A percentile compares a stretch with the other conserved stretches of the same genome.
Evolutionary conservation across 192 early-diverging fungal species (phyloP).

Genomic region (Oehlia diaphana): DNA sequence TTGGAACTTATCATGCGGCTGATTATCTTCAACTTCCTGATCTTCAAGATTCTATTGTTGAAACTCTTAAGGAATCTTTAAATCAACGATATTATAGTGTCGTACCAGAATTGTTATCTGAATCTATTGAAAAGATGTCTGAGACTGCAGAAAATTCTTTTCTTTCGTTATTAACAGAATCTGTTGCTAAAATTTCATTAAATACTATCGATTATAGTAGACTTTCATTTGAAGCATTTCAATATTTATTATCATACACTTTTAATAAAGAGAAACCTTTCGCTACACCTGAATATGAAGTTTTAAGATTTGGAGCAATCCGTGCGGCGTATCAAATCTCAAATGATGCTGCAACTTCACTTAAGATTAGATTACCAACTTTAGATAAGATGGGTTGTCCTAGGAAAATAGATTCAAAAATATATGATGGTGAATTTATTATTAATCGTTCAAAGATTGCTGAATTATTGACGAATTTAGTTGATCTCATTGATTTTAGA

Average conservation of each 20-base stretch:
- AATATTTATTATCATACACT: constrained; percentile 6
- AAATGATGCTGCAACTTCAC: not conserved
- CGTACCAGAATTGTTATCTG: not conserved
- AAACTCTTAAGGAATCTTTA: not conserved
- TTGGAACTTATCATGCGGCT: not conserved
- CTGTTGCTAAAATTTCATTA: not conserved
- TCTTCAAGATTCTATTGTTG: constrained; percentile 4
- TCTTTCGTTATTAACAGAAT: not conserved
- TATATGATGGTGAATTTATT: not conserved
- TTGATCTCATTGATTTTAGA: not conserved
- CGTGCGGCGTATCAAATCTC: not conserved
- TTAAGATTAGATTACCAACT: not conserved
- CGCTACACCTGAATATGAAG: constrained; percentile 10
- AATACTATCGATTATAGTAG: not conserved
- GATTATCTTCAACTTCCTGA: constrained; percentile 13
- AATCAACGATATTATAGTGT: not conserved
- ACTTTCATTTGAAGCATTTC: not conserved
- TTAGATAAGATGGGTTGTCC: not conserved
- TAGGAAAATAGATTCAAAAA: not conserved
- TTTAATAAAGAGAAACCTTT: constrained; percentile 14
- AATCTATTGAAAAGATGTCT: not conserved
- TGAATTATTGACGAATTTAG: not conserved
- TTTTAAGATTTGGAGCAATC: not conserved
- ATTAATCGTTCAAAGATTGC: not conserved
- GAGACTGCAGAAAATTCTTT: not conserved